Percentiles rank a stretch among this genome's conserved stretches.
These are phyloP conservation scores for Rubus idaeus DNA, from an alignment of 306 rosid species.

Conservation along the genomic window DNA sequence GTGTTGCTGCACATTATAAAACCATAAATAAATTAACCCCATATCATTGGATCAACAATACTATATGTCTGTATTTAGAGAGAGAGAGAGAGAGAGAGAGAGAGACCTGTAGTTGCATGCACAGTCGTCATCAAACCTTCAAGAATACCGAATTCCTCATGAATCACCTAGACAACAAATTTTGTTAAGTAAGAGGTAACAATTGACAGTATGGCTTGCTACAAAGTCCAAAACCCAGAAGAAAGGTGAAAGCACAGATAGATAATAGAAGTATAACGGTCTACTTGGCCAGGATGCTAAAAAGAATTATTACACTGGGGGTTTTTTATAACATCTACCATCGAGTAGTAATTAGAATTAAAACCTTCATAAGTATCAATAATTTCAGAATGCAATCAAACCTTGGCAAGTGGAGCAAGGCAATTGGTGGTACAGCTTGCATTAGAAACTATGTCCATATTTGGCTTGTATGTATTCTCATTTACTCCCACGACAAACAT, in stretches of 20 bases:
- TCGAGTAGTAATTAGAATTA: not conserved
- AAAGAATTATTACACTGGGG: not conserved
- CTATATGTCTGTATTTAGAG: not conserved
- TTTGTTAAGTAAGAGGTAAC: not conserved
- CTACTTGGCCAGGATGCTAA: not conserved
- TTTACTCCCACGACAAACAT: slow-evolving; percentile 98
- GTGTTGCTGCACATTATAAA: slow-evolving; percentile 66
- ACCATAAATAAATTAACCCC: slow-evolving; percentile 21
- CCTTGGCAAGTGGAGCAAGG: slow-evolving; percentile 99
- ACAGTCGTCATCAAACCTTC: slow-evolving; percentile 99
- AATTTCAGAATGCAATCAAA: slow-evolving; percentile 32
- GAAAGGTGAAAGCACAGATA: not conserved
- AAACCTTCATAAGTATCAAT: not conserved
- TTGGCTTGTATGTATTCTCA: slow-evolving; percentile 69
- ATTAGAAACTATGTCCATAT: slow-evolving; percentile 90
- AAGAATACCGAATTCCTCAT: slow-evolving; percentile 88
- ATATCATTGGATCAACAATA: not conserved
- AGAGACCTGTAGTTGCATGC: slow-evolving; percentile 96
- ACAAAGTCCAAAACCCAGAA: not conserved
- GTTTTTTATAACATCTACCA: not conserved
- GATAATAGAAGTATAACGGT: not conserved
- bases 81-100: slow-evolving; percentile 31
- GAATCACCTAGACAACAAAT: slow-evolving; percentile 63
- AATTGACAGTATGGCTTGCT: not conserved
- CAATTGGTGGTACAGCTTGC: slow-evolving; percentile 99